Evolutionary conservation across 1,284 basidiomycete genomes (phyloP).

Genomic region (Ustilago xerochloae): DNA sequence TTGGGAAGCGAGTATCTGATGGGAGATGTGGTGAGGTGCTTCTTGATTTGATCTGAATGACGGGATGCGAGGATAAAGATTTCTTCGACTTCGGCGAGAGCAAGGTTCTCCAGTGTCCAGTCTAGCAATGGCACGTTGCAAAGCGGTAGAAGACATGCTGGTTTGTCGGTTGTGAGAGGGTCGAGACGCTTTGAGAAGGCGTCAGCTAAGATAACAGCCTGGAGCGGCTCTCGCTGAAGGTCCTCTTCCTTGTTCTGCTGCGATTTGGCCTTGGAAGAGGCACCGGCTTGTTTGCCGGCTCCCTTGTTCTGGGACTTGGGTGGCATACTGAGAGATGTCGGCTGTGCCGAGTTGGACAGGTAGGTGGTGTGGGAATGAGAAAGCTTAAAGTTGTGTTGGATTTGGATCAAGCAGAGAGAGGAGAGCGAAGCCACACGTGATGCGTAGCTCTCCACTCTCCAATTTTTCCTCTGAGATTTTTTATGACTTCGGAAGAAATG

Average conservation of each 20-base stretch:
- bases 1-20: conserved; percentile 63
- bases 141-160: conserved; percentile 83
- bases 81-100: conserved; percentile 90
- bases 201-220: conserved; percentile 92
- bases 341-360: not conserved
- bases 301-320: conserved; percentile 32
- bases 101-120: conserved; percentile 95
- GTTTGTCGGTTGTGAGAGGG: conserved; percentile 76
- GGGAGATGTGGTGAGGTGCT: conserved; percentile 75
- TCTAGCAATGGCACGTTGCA: conserved; percentile 92
- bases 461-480: conserved; percentile 14
- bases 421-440: conserved; percentile 16
- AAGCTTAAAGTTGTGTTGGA: not conserved
- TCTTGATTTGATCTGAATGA: conserved; percentile 53
- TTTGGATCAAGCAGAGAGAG: not conserved
- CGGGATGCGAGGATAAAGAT: conserved; percentile 86
- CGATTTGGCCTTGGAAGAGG: conserved; percentile 40
- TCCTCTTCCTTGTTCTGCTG: conserved; percentile 53
- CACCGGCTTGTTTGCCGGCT: conserved; percentile 18
- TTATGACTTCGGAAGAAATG: not conserved
- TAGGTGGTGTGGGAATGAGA: not conserved
- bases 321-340: conserved; percentile 19
- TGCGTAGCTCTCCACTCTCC: conserved; percentile 14
- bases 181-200: conserved; percentile 93
- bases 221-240: conserved; percentile 71